Percentiles rank a stretch among this genome's conserved stretches.
Evolutionary conservation across 1,139 yeast genomes (phyloP).

Genomic region (Hansenula lynferdii): DNA sequence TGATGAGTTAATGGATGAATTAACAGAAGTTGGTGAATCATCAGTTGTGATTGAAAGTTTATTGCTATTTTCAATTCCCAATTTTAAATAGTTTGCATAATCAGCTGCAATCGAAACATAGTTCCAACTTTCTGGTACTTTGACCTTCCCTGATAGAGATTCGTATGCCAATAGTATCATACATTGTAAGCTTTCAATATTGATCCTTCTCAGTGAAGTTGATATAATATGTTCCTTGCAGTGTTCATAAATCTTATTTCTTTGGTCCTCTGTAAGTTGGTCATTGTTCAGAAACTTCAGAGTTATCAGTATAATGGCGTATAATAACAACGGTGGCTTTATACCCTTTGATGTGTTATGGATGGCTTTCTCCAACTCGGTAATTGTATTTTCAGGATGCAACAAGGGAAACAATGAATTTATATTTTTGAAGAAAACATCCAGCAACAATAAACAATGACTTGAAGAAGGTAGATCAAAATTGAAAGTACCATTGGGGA

Average conservation of each 20-base stretch:
- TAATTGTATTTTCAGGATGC: conserved; percentile 11
- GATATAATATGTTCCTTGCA: conserved; percentile 18
- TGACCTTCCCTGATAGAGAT: conserved; percentile 15
- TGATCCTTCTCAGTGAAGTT: conserved; percentile 14
- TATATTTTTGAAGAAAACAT: conserved; percentile 13
- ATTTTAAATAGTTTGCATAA: conserved; percentile 18
- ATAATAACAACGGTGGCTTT: conserved; percentile 14
- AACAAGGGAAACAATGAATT: conserved; percentile 17
- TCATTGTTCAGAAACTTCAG: conserved; percentile 14
- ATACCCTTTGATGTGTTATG: conserved; percentile 1
- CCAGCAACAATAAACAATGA: conserved; percentile 12
- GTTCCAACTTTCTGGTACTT: conserved; percentile 22
- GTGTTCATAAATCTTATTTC: conserved; percentile 5
- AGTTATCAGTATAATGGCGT: conserved; percentile 14
- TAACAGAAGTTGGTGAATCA: conserved; percentile 15
- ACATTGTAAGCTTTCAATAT: conserved; percentile 16
- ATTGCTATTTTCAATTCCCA: conserved; percentile 12
- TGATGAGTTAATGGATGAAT: conserved; percentile 9
- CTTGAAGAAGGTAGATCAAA: conserved; percentile 10
- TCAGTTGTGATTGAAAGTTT: conserved; percentile 8
- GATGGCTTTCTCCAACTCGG: conserved; percentile 6
- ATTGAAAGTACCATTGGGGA: background rate
- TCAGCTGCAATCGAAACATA: conserved; percentile 21
- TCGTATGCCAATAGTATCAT: conserved; percentile 18
- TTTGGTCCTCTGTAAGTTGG: conserved; percentile 10